A percentile compares a stretch with the other conserved stretches of the same genome.
Conservation (phyloP, 306 rosid genomes). For the Bauhinia variegata region DNA sequence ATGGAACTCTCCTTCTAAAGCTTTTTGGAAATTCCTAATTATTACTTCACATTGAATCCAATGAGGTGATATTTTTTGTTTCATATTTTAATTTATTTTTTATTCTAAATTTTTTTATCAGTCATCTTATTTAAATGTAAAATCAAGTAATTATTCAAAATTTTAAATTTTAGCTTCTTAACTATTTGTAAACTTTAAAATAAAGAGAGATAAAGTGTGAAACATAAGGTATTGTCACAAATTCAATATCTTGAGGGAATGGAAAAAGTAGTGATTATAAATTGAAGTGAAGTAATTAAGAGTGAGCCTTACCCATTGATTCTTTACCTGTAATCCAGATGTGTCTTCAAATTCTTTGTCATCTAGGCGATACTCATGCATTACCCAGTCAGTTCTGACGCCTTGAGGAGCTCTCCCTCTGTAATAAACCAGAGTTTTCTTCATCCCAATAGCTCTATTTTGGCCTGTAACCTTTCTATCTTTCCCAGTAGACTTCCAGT, state of each 20-base stretch:
- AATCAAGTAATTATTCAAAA: no score
- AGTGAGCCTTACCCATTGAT: not conserved
- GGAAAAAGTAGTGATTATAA: not conserved
- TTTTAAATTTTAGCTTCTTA: no score
- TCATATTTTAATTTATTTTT: no score
- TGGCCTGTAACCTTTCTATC: conserved; percentile 78
- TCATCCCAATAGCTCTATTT: conserved; percentile 89
- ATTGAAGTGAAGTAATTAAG: no score
- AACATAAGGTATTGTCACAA: no score
- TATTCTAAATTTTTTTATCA: no score
- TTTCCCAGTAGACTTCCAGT: conserved; percentile 96
- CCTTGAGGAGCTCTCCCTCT: conserved; percentile 99
- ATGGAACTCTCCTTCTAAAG: not conserved
- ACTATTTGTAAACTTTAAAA: no score
- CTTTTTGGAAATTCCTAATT: conserved; percentile 17
- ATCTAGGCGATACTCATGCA: conserved; percentile 97
- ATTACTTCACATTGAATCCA: conserved; percentile 5
- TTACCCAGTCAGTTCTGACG: conserved; percentile 93
- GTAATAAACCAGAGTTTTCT: conserved; percentile 93
- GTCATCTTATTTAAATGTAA: no score
- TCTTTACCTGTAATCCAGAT: conserved; percentile 70
- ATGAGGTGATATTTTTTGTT: no score
- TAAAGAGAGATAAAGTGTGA: no score
- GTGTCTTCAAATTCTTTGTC: conserved; percentile 77
- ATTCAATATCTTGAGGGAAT: not conserved